These are phyloP conservation scores for Lactarius deliciosus DNA, from an alignment of 768 basidiomycete species.

Conservation along the genomic window DNA sequence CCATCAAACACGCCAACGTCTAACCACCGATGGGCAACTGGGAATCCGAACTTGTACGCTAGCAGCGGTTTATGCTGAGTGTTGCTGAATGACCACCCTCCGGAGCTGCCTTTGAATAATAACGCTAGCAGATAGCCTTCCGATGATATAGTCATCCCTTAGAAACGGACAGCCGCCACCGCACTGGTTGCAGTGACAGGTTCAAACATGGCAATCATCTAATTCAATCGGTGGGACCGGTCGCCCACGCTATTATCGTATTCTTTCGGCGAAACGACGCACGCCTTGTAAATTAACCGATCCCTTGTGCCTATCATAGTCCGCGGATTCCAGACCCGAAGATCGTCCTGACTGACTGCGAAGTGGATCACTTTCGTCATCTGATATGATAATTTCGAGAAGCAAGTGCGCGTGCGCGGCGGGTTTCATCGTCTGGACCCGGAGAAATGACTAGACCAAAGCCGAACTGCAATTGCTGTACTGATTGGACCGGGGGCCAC, in stretches of 20 bases:
- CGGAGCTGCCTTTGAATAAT: not conserved
- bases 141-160: constrained; percentile 14
- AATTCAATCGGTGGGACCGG: not conserved
- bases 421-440: not conserved
- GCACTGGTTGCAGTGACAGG: not conserved
- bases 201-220: not conserved
- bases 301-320: not conserved
- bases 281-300: not conserved
- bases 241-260: not conserved
- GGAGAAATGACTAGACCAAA: not conserved
- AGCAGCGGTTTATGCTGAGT: constrained; percentile 8
- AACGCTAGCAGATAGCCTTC: not conserved
- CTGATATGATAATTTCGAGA: not conserved
- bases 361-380: not conserved
- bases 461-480: not conserved
- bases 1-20: not conserved
- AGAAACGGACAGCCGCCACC: not conserved
- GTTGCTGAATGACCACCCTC: not conserved
- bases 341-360: not conserved
- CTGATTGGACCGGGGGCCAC: not conserved
- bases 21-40: not conserved
- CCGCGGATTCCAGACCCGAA: not conserved
- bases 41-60: constrained; percentile 4
- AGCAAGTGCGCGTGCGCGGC: not conserved
- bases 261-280: constrained; percentile 1